phyloP scores from a whole-genome alignment of 2,329 filamentous ascomycete species.

The Pseudocercospora eumusae region DNA sequence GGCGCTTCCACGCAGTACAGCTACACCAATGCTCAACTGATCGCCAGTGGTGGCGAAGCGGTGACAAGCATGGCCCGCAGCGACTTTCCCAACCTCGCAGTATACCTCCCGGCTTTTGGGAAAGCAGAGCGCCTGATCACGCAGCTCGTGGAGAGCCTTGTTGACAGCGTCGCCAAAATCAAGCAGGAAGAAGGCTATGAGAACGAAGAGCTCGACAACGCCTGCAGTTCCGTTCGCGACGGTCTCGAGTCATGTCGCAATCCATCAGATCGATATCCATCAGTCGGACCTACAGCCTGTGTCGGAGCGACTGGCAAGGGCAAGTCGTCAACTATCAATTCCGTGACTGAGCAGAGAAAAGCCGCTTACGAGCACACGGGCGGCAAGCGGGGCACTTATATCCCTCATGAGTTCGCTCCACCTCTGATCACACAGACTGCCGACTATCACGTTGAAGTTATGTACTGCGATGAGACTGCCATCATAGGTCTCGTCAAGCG shows the following conservation, averaged over 20 bases:
- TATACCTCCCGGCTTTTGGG: conserved; percentile 5
- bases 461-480: conserved; percentile 2
- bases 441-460: conserved; percentile 3
- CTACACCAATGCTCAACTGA: neutral
- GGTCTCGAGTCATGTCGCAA: conserved; percentile 8
- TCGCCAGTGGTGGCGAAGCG: neutral
- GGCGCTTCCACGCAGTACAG: neutral
- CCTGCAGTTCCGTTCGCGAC: neutral
- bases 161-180: neutral
- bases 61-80: neutral
- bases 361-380: conserved; percentile 18
- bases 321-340: conserved; percentile 22
- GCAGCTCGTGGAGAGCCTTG: neutral
- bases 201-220: conserved; percentile 13
- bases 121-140: conserved; percentile 6
- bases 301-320: conserved; percentile 25
- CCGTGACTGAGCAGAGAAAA: conserved; percentile 11
- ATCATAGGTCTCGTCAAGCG: conserved; percentile 2
- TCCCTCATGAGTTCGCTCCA: conserved; percentile 14
- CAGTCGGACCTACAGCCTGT: conserved; percentile 4
- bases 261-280: conserved; percentile 12
- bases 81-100: conserved; percentile 1
- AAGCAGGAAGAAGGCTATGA: conserved; percentile 8
- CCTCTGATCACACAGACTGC: neutral
- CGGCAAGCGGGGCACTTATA: conserved; percentile 20